Evolutionary conservation across 2,329 filamentous ascomycete genomes (phyloP).

Genomic region (Cordyceps cicadae): DNA sequence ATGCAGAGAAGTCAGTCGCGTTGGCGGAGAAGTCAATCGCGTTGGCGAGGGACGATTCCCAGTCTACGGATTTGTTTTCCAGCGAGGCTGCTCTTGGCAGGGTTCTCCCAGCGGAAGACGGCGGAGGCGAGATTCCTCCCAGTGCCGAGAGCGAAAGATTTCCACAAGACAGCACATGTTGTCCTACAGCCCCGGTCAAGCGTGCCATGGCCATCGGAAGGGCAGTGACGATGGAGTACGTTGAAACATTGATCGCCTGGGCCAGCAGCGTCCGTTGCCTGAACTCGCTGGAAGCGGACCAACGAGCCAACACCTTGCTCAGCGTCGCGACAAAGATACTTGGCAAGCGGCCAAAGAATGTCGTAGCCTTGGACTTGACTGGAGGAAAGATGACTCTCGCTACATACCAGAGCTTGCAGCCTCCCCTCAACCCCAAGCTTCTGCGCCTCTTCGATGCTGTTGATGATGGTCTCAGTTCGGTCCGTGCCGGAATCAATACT

Average conservation of each 20-base stretch:
- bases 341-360: not conserved
- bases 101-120: not conserved
- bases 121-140: not conserved
- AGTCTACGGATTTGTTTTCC: conserved; percentile 5
- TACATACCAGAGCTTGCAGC: not conserved
- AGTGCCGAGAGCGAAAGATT: not conserved
- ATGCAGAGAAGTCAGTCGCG: no score
- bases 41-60: not conserved
- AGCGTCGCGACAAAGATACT: not conserved
- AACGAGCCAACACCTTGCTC: not conserved
- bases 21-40: not conserved
- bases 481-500: not conserved
- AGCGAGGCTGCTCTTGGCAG: not conserved
- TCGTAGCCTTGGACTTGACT: not conserved
- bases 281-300: conserved; percentile 6
- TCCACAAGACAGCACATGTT: conserved; percentile 6
- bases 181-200: not conserved
- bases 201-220: not conserved
- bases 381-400: conserved; percentile 2
- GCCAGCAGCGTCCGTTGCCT: not conserved
- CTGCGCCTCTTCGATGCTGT: not conserved
- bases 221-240: conserved; percentile 5
- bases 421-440: conserved; percentile 3
- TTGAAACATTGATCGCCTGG: conserved; percentile 5
- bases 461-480: not conserved